These are phyloP conservation scores for Eucalyptus victrix DNA, from an alignment of 345 rosid species.

Conservation along the genomic window DNA sequence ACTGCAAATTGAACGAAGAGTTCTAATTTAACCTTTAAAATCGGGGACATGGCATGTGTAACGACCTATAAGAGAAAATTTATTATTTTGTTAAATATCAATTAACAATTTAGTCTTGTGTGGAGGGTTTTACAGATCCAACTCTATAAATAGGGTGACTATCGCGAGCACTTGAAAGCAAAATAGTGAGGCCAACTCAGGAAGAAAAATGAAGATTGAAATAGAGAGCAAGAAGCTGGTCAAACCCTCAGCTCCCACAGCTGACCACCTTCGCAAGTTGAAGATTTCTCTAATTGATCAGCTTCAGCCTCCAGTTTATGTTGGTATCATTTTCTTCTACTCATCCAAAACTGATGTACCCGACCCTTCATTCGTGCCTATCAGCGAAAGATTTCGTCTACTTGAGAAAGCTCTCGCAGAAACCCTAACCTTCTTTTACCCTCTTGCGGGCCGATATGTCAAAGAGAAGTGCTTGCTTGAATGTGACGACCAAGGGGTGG, in stretches of 20 bases:
- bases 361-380: not conserved
- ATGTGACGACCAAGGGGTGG: constrained; percentile 14
- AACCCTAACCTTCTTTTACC: constrained; percentile 3
- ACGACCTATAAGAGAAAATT: not conserved
- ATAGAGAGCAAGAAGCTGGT: constrained; percentile 17
- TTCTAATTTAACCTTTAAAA: not conserved
- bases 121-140: not conserved
- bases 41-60: not conserved
- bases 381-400: not conserved
- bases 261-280: constrained; percentile 9
- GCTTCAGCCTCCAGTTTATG: constrained; percentile 22
- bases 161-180: not conserved
- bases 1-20: not conserved
- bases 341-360: not conserved
- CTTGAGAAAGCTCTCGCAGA: constrained; percentile 18
- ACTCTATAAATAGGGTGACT: not conserved
- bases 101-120: not conserved
- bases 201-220: constrained; percentile 2
- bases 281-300: constrained; percentile 27
- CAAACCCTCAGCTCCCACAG: constrained; percentile 37
- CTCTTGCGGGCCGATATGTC: constrained; percentile 1
- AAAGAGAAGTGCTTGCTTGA: not conserved
- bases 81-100: not conserved
- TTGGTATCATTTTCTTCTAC: not conserved
- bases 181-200: not conserved